phyloP scores from a whole-genome alignment of 2,329 filamentous ascomycete species.

The Diaporthe citri region DNA sequence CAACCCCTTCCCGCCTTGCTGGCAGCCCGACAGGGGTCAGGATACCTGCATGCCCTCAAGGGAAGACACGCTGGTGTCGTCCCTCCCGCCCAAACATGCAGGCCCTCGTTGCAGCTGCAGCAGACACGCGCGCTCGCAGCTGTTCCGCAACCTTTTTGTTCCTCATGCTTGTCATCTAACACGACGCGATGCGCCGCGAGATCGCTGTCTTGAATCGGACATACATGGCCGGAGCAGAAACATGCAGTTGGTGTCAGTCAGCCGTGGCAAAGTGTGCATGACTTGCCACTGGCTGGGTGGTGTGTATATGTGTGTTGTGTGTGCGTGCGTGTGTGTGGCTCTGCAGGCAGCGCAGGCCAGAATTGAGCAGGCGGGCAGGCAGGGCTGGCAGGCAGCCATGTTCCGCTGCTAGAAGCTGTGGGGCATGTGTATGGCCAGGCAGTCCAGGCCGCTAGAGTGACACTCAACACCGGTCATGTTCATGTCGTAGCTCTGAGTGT shows the following conservation, averaged over 20 bases:
- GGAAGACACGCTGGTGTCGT: conserved; percentile 30
- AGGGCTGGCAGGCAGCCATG: neutral
- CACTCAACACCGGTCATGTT: conserved; percentile 24
- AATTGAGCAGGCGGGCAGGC: conserved; percentile 11
- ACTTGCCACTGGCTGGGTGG: neutral
- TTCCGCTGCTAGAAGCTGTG: neutral
- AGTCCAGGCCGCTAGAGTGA: conserved; percentile 11
- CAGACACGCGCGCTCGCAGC: conserved; percentile 29
- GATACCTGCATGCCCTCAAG: conserved; percentile 15
- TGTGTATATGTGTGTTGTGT: neutral
- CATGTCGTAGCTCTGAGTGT: conserved; percentile 17
- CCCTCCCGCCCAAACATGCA: conserved; percentile 24
- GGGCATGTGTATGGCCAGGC: conserved; percentile 5
- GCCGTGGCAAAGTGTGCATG: conserved; percentile 21
- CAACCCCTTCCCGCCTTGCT: conserved; percentile 15
- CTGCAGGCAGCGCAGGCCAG: neutral
- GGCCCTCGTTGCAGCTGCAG: conserved; percentile 32
- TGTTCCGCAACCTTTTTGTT: conserved; percentile 24
- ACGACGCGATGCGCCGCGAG: conserved; percentile 39
- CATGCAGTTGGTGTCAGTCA: conserved; percentile 37
- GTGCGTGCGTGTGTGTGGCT: neutral
- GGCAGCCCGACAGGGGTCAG: conserved; percentile 10
- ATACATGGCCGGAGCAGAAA: conserved; percentile 38
- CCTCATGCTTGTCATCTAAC: conserved; percentile 37
- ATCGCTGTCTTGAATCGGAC: conserved; percentile 40